Conservation (phyloP, 2,329 filamentous ascomycete species). For the Venturia asperata region DNA sequence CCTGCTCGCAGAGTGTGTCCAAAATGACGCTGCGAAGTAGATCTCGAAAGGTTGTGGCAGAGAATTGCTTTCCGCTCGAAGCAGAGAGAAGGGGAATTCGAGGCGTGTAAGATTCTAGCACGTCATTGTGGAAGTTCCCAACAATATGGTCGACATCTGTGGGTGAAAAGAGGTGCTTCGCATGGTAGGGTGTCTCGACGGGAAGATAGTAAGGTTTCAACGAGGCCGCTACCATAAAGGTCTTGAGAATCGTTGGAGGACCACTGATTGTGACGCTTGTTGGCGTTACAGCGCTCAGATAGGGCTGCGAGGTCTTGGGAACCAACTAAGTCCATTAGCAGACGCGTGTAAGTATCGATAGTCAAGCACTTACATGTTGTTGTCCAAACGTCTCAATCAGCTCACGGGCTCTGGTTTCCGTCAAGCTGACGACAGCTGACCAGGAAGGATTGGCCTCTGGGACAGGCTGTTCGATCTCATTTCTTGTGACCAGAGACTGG, state of each 20-base stretch:
- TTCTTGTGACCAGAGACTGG: conserved; percentile 38
- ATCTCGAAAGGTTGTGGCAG: not conserved
- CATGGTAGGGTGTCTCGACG: conserved; percentile 27
- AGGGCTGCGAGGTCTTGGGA: conserved; percentile 18
- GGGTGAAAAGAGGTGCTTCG: conserved; percentile 26
- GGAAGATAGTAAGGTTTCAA: conserved; percentile 24
- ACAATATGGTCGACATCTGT: conserved; percentile 28
- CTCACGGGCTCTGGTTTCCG: not conserved
- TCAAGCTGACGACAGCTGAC: conserved; percentile 36
- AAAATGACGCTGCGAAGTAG: not conserved
- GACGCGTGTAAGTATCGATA: not conserved
- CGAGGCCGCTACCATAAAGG: conserved; percentile 23
- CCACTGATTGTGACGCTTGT: conserved; percentile 25
- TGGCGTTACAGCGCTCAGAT: conserved; percentile 2
- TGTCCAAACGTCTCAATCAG: not conserved
- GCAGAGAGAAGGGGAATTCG: not conserved
- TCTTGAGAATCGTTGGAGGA: conserved; percentile 28
- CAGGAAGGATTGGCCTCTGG: conserved; percentile 27
- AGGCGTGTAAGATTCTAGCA: not conserved
- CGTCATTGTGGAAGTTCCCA: not conserved
- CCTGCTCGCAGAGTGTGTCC: not conserved
- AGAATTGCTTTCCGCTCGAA: conserved; percentile 4
- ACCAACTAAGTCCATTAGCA: not conserved
- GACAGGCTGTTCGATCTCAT: conserved; percentile 36
- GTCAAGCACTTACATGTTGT: not conserved